Evolutionary conservation across 306 rosid species (phyloP), one percentile per base, ranked within the genome.

Genomic region (Acmispon strigosus): DNA sequence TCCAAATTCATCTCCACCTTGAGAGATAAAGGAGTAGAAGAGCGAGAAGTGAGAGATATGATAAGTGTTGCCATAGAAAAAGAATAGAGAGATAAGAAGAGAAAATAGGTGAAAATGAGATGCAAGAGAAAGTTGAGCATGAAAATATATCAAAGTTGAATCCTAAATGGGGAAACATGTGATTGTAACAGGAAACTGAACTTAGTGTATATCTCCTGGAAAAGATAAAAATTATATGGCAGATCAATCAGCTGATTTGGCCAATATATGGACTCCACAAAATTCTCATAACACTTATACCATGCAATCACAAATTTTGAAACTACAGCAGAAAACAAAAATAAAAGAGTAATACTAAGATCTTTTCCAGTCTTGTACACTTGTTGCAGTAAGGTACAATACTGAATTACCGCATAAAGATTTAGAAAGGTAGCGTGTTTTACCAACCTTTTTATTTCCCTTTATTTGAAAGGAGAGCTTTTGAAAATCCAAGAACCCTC

Each of bases 401-500:
- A 42, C 54, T 43, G 52, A 54, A 54, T 56, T 22, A 56, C 24
- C 22, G n/a, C n/a, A 70, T 39, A 48, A 41, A 66, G 67, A 15
- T 51, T 62, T 61, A 56, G 48, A 32, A 70, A 20, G 36, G 4
- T 47, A 57, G 64, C 42, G 32, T 60, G 66, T 16, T 69, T 72
- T 50, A 18, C 52, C 63, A 78, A 69, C 53, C 53, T 42, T 8
- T 32, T 9, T 36, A 29, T 49, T 16, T 72, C 50, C 57, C 71
- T 69, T 20, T 14, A 36, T 16, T 14, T 34, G 80, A 53, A 74
- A 69, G 36, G 79, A 57, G 45, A 39, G 51, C 60, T 22, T 36
- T 34, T 18, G 48, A 24, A 74, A 82, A 56, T 50, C 45, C 74
- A 42, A 19, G 41, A 73, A 69, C 42, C 57, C 49, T 76, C 75